Evolutionary conservation across 2,329 filamentous ascomycete species (phyloP).

Genomic region (Paecilomyces sp.): DNA sequence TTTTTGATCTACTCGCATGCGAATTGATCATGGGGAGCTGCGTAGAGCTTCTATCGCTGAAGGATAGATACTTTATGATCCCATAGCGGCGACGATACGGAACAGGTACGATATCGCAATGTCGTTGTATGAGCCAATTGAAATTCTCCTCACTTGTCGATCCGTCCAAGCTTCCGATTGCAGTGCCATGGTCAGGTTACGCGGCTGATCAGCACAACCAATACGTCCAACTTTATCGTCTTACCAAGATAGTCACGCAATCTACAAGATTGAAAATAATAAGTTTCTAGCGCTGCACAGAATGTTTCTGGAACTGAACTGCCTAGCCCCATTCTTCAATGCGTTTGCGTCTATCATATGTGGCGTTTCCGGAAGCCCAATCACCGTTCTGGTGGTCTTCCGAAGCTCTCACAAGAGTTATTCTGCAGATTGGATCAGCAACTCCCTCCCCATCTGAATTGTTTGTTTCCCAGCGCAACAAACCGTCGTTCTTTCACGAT

Average conservation of each 20-base stretch:
- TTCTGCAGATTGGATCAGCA: neutral
- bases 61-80: no score
- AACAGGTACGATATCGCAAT: neutral
- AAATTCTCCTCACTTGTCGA: neutral
- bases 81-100: no score
- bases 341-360: neutral
- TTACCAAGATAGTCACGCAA: neutral
- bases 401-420: neutral
- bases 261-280: neutral
- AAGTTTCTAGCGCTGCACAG: neutral
- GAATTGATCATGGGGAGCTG: no score
- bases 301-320: neutral
- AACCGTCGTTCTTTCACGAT: no score
- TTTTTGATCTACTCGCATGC: no score
- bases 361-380: neutral
- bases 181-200: neutral
- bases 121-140: neutral
- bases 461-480: no score
- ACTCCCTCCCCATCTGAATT: neutral
- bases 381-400: neutral
- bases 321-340: neutral
- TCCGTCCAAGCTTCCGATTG: neutral
- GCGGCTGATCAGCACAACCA: neutral
- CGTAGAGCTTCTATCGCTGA: no score
- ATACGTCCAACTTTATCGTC: neutral